Conservation (phyloP, 768 basidiomycete genomes). For the Leccinum aurantiacum region DNA sequence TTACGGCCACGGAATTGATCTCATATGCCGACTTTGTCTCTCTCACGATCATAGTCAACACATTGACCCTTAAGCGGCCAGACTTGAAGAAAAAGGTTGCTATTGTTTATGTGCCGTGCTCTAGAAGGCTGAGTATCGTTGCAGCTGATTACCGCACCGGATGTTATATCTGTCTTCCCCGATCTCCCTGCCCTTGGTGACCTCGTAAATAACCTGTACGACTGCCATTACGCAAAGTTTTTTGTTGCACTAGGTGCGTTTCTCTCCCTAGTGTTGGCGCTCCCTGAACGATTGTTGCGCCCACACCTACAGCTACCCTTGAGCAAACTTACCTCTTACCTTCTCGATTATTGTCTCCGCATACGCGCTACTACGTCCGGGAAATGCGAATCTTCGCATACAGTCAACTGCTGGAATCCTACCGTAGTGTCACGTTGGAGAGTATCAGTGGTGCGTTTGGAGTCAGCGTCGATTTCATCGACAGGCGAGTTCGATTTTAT, state of each 20-base stretch:
- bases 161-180: constrained; percentile 82
- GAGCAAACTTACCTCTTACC: constrained; percentile 88
- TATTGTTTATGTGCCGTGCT: not conserved
- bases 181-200: constrained; percentile 81
- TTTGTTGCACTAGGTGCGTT: constrained; percentile 79
- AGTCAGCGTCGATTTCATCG: constrained; percentile 84
- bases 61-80: constrained; percentile 72
- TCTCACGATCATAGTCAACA: constrained; percentile 77
- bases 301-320: constrained; percentile 61
- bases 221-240: constrained; percentile 93
- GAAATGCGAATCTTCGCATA: constrained; percentile 97
- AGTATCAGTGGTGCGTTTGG: constrained; percentile 87
- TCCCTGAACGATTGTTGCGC: not conserved
- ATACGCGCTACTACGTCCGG: constrained; percentile 86
- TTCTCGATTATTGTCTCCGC: constrained; percentile 80
- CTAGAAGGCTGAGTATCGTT: constrained; percentile 6
- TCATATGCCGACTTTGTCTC: constrained; percentile 89
- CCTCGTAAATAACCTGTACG: constrained; percentile 83
- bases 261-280: constrained; percentile 3
- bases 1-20: constrained; percentile 89
- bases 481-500: constrained; percentile 55
- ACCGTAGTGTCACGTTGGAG: constrained; percentile 85
- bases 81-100: constrained; percentile 90
- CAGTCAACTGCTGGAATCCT: constrained; percentile 86
- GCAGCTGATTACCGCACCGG: constrained; percentile 82